Conservation (phyloP, 2,329 filamentous ascomycete genomes). For the Fusarium annulatum region DNA sequence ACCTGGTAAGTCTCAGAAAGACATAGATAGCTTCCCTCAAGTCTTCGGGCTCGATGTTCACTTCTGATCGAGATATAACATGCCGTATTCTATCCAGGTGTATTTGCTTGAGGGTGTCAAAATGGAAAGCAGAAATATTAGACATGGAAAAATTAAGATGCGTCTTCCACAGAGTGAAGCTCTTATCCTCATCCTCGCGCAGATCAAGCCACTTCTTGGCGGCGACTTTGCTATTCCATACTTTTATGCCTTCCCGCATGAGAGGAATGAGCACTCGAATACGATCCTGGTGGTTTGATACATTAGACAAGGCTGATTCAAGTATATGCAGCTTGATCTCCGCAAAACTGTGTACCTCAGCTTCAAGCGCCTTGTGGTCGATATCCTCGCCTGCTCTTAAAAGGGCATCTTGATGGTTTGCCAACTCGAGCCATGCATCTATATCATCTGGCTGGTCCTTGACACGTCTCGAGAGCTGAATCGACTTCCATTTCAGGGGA, state of each 20-base stretch:
- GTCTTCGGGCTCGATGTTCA: neutral
- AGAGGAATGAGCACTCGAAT: constrained; percentile 73
- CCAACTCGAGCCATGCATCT: constrained; percentile 80
- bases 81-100: constrained; percentile 64
- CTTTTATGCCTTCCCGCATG: constrained; percentile 77
- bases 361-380: constrained; percentile 61
- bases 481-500: constrained; percentile 64
- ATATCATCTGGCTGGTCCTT: constrained; percentile 75
- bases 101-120: constrained; percentile 70
- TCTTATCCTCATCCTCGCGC: constrained; percentile 41
- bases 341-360: constrained; percentile 75
- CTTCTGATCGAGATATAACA: constrained; percentile 15
- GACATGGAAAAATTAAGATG: constrained; percentile 80
- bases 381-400: constrained; percentile 61
- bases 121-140: constrained; percentile 73
- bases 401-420: constrained; percentile 79
- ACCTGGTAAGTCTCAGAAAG: constrained; percentile 77
- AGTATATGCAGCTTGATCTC: constrained; percentile 85
- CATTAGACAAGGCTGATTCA: constrained; percentile 76
- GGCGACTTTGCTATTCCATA: constrained; percentile 76
- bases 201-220: constrained; percentile 72
- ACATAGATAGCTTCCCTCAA: constrained; percentile 67
- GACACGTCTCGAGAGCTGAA: constrained; percentile 71
- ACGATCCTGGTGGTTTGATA: constrained; percentile 58
- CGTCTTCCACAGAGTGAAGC: constrained; percentile 75